Conservation (phyloP, 768 basidiomycete species). For the Tremella fuciformis region DNA sequence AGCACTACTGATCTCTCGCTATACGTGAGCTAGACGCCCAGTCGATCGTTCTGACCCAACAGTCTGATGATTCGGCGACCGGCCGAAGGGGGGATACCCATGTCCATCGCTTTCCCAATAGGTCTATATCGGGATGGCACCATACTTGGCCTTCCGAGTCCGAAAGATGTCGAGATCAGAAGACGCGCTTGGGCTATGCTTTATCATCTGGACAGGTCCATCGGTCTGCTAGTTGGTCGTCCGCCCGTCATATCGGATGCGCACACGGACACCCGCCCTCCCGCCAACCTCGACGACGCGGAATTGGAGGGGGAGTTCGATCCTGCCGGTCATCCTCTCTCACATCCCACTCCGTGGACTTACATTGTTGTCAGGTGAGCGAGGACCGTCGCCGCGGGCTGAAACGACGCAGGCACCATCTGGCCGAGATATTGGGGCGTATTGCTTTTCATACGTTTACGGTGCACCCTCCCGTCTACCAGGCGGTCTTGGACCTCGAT, state of each 20-base stretch:
- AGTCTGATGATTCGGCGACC: neutral
- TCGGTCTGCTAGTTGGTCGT: neutral
- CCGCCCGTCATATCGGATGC: neutral
- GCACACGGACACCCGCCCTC: neutral
- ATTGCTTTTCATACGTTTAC: too few relatives aligned
- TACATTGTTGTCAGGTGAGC: neutral
- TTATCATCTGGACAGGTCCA: neutral
- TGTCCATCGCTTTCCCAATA: neutral
- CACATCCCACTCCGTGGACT: neutral
- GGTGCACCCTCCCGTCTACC: too few relatives aligned
- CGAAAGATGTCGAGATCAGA: neutral
- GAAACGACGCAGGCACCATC: too few relatives aligned
- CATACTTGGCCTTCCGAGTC: neutral
- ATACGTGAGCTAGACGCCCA: neutral
- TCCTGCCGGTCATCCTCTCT: neutral
- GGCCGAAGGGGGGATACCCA: conserved; percentile 1
- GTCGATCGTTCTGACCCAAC: neutral
- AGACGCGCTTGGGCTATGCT: neutral
- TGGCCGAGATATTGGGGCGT: too few relatives aligned
- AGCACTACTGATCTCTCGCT: neutral
- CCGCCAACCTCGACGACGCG: conserved; percentile 12
- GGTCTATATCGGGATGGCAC: conserved; percentile 4
- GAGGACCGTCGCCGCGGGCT: neutral
- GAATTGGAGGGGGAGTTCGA: conserved; percentile 9
- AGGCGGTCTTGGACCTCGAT: too few relatives aligned